Base-by-base conservation (phyloP, 2,329 filamentous ascomycete species). In the Gaeumannomyces tritici region DNA sequence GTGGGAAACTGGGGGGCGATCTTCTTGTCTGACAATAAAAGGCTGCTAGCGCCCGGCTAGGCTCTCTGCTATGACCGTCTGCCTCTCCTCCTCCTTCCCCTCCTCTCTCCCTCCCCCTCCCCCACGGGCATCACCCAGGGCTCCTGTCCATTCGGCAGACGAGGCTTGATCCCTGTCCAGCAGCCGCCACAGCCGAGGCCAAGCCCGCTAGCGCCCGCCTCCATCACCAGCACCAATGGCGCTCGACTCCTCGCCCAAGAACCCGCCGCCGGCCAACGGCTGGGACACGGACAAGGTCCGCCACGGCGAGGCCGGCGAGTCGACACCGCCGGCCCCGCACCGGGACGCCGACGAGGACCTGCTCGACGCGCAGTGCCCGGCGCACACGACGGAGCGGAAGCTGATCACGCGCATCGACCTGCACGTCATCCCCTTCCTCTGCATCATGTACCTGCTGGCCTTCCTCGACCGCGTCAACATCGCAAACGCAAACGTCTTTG, bases 391-490 rank as follows among this genome's bases (percentile, higher is more conserved):
- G 2, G 88, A 91, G 75, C 77, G 80, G 66, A 83, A 79, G 68
- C 78, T 93, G 64, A 81, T 90, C 76, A 74, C 80, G 65, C 89
- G 87, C 74, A 87, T 93, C 70, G 90, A 93, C 72, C 72, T 86
- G 66, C 85, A 83, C 67, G 80, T 93, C 61, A 77, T 93, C 61
- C 90, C 90, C 0, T 89, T 88, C 66, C 78, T 93, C 62, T 88
- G 84, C 70, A 77, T 92, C 64, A 79, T 93, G 72, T 91, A 90
- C 71, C 75, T 89, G 55, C 76, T 89, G 59, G 87, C 87, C 51
- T 90, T 90, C 69, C 75, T 90, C 60, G 86, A 88, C 71, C 80
- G 89, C 59, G 89, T 92, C 71, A 93, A 93, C 71, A 90, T 93
- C 69, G 87, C 86, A 73, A 93, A 93, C 74, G 90, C 89, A 31